Conservation (phyloP, 1,284 basidiomycete genomes). For the Sporisorium sorghi region DNA sequence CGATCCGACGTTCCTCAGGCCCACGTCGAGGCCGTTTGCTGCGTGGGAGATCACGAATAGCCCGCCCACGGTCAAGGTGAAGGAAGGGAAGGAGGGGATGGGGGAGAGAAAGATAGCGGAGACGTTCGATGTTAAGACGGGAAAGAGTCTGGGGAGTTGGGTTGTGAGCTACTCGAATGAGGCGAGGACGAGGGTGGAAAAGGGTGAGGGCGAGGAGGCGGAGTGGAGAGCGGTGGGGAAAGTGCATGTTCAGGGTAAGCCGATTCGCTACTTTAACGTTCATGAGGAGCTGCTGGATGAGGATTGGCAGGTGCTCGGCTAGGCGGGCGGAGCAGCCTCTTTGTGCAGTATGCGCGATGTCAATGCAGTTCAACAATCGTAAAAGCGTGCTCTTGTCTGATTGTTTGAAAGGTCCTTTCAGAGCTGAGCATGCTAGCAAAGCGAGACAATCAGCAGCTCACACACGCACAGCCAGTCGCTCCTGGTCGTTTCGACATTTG, state of each 20-base stretch:
- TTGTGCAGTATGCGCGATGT: too few species aligned
- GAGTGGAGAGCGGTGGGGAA: conserved; percentile 61
- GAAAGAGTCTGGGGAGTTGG: conserved; percentile 79
- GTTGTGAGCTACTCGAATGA: conserved; percentile 77
- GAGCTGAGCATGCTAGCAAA: not conserved
- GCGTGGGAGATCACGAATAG: conserved; percentile 73
- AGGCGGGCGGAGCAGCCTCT: not conserved
- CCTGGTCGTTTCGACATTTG: not conserved
- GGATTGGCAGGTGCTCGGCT: conserved; percentile 62
- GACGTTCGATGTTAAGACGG: conserved; percentile 71
- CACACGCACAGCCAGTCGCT: not conserved
- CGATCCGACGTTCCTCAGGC: conserved; percentile 78
- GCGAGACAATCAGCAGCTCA: not conserved
- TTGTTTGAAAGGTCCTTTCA: not conserved
- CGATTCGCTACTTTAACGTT: conserved; percentile 80
- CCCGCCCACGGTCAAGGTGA: conserved; percentile 30
- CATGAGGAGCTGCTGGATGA: conserved; percentile 79
- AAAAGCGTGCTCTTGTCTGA: not conserved
- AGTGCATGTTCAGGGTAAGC: conserved; percentile 47
- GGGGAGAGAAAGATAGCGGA: conserved; percentile 46
- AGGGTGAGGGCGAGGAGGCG: conserved; percentile 57
- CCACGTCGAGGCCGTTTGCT: conserved; percentile 79
- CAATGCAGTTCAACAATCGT: not conserved
- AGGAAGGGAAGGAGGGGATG: not conserved
- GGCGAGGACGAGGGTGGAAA: conserved; percentile 74